Evolutionary conservation across 2,329 filamentous ascomycete genomes (phyloP).

Genomic region (Curvularia verruculosa): DNA sequence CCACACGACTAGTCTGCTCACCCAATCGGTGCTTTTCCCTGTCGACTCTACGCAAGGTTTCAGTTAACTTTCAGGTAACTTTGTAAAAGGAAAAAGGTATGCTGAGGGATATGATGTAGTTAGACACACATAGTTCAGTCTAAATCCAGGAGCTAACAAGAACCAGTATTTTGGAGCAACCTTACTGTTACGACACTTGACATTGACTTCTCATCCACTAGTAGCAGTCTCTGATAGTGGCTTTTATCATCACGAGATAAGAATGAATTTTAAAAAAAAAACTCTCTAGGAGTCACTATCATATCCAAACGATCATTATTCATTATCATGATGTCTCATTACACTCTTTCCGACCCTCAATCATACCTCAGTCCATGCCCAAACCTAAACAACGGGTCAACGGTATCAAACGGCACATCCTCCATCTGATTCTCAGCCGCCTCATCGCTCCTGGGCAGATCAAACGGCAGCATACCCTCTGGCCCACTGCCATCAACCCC

Average conservation of each 20-base stretch:
- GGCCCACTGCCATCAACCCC: constrained; percentile 47
- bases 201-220: too few relatives aligned
- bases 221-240: too few relatives aligned
- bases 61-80: too few relatives aligned
- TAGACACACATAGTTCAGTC: not conserved
- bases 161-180: not conserved
- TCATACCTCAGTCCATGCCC: constrained; percentile 46
- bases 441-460: constrained; percentile 54
- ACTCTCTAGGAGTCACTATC: not conserved
- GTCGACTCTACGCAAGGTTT: not conserved
- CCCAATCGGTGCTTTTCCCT: not conserved
- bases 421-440: constrained; percentile 49
- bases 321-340: not conserved
- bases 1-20: not conserved
- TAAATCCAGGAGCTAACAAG: not conserved
- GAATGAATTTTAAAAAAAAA: too few relatives aligned
- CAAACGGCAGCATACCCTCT: constrained; percentile 55
- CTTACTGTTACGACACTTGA: too few relatives aligned
- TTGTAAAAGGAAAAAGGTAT: not conserved
- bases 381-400: constrained; percentile 44
- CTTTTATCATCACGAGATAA: too few relatives aligned
- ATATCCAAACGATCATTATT: not conserved
- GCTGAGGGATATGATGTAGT: not conserved
- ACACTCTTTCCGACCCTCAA: not conserved
- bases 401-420: constrained; percentile 49